Percentiles rank a stretch among this genome's conserved stretches.
These are phyloP conservation scores for Groenewaldozyma auringiensis DNA, from an alignment of 1,139 yeast species.

Conservation along the genomic window DNA sequence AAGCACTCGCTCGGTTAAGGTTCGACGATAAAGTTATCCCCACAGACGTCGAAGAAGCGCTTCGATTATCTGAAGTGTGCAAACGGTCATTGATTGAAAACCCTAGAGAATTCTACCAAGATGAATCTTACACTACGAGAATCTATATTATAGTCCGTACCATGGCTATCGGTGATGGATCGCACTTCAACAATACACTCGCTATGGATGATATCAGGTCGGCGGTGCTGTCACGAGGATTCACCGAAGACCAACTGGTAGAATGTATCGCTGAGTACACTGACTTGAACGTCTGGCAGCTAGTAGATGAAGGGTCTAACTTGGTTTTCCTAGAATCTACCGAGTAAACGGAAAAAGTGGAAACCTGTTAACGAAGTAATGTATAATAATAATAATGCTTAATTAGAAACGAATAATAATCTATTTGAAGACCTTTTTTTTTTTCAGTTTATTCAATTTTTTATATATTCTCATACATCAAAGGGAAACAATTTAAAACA, in stretches of 20 bases:
- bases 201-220: constrained; percentile 55
- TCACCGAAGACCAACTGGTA: constrained; percentile 67
- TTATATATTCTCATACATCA: not conserved
- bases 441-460: not conserved
- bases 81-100: constrained; percentile 63
- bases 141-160: constrained; percentile 55
- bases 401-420: not conserved
- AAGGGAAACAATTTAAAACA: not conserved
- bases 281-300: constrained; percentile 68
- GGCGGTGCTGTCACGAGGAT: constrained; percentile 76
- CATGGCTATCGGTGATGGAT: constrained; percentile 44
- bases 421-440: not conserved
- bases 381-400: not conserved
- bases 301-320: constrained; percentile 41
- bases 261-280: constrained; percentile 72
- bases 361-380: not conserved
- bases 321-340: constrained; percentile 20
- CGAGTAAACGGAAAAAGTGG: constrained; percentile 3
- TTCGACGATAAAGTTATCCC: constrained; percentile 62
- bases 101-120: constrained; percentile 35
- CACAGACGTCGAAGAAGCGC: constrained; percentile 92
- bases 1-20: constrained; percentile 86
- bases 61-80: constrained; percentile 77
- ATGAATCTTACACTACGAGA: constrained; percentile 46
- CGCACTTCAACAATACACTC: constrained; percentile 36